Evolutionary conservation across 345 rosid genomes (phyloP), one percentile per base, ranked within the genome.

Genomic region (Physaria fendleri): DNA sequence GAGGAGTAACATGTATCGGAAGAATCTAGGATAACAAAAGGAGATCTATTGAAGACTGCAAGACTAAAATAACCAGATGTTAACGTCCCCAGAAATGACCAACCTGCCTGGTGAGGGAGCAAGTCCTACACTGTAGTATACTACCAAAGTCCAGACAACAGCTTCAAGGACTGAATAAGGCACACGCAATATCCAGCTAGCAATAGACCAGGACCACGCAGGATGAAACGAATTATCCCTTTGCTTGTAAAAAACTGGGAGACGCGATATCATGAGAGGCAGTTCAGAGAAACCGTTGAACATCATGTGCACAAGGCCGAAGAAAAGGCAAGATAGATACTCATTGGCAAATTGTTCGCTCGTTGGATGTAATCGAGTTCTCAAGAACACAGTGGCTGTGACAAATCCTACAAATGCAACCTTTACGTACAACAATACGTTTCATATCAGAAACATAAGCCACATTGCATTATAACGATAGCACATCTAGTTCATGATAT

Each of bases 241-340:
- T 65, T 91, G 96, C 76, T 91, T 91, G 84, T 77, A 91, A 30
- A 91, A 87, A 1, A 91, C 91, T 1, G 95, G 98, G 42, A 91
- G 84, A 61, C 96, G 85, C 56, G 82, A 74, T 74, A 88, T 88
- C 85, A 82, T 62, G 44, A 91, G 81, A 10, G 96, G 74, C n/a
- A 91, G 71, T 62, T 91, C 98, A 38, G 96, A 76, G 59, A 87
- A 78, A 33, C 95, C 96, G 76, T 88, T 87, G 57, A 85, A 87
- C 95, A 88, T 81, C 86, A 91, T 81, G 62, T 91, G 96, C 42
- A 88, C 78, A 66, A 87, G 71, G 54, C 95, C 96, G 12, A 76
- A 91, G 71, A 87, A 87, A 17, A 91, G 91, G 73, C 87, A 85
- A 46, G 95, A 73, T 30, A 87, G 78, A 71, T 91, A 91, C 72